Evolutionary conservation across 2,329 filamentous ascomycete genomes (phyloP).

Genomic region (Epichloe coenophiala): DNA sequence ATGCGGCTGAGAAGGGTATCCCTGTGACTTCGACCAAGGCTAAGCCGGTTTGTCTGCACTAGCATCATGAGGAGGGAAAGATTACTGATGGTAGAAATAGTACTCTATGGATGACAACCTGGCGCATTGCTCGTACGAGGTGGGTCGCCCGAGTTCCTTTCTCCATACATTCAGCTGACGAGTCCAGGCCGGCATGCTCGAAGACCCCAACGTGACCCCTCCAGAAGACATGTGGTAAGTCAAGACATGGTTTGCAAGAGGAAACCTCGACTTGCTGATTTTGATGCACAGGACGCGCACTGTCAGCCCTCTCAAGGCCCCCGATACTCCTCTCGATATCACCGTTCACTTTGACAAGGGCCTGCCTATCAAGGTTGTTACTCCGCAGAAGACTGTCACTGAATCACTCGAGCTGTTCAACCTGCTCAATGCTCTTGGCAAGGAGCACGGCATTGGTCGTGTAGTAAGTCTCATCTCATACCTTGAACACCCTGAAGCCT

Average conservation of each 20-base stretch:
- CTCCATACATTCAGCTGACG: not conserved
- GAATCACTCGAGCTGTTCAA: not conserved
- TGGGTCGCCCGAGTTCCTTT: not conserved
- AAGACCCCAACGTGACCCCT: not conserved
- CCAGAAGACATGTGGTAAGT: not conserved
- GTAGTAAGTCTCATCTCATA: not conserved
- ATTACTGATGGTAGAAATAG: not conserved
- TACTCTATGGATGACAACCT: conserved; percentile 4
- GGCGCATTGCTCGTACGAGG: conserved; percentile 2
- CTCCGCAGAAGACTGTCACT: not conserved
- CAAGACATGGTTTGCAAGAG: not conserved
- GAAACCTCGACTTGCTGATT: not conserved
- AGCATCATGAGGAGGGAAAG: not conserved
- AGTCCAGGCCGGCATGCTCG: not conserved
- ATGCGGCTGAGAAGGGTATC: conserved; percentile 1
- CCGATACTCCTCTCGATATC: not conserved
- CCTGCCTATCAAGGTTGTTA: not conserved
- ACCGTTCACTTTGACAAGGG: conserved; percentile 1
- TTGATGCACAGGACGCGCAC: conserved; percentile 1
- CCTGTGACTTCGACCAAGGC: conserved; percentile 1
- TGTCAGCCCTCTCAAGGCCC: conserved; percentile 1
- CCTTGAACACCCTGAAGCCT: too few species aligned
- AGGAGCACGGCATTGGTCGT: conserved; percentile 1
- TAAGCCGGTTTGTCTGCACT: not conserved
- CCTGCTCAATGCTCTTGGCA: not conserved